phyloP scores from a whole-genome alignment of 768 basidiomycete species.

The Rhodosporidiobolus odoratus region DNA sequence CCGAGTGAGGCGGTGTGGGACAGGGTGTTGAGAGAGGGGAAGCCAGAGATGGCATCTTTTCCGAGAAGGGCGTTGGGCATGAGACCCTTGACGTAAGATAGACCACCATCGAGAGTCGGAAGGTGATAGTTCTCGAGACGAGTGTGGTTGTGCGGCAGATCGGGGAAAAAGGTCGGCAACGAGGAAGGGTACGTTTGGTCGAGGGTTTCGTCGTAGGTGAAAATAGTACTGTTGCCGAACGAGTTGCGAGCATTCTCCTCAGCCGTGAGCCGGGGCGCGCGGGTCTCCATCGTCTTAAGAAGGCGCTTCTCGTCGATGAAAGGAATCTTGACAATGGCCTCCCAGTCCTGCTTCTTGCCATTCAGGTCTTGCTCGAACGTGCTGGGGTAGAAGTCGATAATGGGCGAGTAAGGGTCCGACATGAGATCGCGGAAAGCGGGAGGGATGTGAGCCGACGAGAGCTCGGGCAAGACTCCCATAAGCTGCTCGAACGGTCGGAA shows the following conservation, averaged over 20 bases:
- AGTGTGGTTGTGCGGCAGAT: conserved; percentile 72
- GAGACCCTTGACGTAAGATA: conserved; percentile 78
- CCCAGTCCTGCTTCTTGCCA: conserved; percentile 98
- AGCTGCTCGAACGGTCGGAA: conserved; percentile 92
- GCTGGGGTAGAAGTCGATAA: conserved; percentile 86
- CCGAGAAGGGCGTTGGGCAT: conserved; percentile 84
- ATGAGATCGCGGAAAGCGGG: conserved; percentile 83
- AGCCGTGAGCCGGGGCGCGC: conserved; percentile 51
- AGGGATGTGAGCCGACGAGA: conserved; percentile 83
- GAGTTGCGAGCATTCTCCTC: conserved; percentile 73
- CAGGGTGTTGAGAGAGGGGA: conserved; percentile 88
- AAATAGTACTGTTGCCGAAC: conserved; percentile 73
- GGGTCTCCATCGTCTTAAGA: conserved; percentile 66
- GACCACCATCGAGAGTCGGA: conserved; percentile 67
- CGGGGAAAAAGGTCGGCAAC: conserved; percentile 88
- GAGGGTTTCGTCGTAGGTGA: conserved; percentile 62
- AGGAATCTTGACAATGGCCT: conserved; percentile 96
- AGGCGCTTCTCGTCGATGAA: conserved; percentile 83
- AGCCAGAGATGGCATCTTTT: conserved; percentile 79
- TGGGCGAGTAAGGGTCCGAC: conserved; percentile 74
- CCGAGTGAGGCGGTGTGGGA: conserved; percentile 70
- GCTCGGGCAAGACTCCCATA: conserved; percentile 93
- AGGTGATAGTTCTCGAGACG: conserved; percentile 76
- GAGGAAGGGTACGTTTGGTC: conserved; percentile 74
- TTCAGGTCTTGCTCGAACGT: conserved; percentile 92